Percentiles rank a stretch among this genome's conserved stretches.
These are phyloP conservation scores for Chlorella ohadii DNA, from an alignment of 139 green algal species.

Conservation along the genomic window DNA sequence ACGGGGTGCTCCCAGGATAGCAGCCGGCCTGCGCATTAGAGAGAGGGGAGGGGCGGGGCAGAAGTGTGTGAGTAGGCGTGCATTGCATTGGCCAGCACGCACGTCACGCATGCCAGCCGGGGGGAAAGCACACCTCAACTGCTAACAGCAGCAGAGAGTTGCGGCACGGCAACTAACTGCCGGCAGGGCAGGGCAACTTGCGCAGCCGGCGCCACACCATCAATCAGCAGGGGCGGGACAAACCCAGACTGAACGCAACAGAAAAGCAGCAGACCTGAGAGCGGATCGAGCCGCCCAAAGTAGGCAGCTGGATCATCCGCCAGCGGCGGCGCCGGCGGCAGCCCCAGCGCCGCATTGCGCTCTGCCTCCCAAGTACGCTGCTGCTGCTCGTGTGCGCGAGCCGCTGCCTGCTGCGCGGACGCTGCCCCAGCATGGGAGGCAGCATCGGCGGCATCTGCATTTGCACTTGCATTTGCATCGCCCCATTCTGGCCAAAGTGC, in stretches of 20 bases:
- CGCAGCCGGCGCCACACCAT: no score
- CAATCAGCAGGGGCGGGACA: no score
- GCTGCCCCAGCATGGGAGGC: neutral
- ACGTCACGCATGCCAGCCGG: no score
- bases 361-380: neutral
- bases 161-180: no score
- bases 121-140: no score
- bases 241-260: no score
- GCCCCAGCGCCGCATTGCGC: neutral
- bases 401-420: no score
- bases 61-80: neutral
- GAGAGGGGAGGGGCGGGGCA: neutral
- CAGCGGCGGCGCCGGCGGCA: neutral
- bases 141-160: no score
- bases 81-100: no score
- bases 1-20: neutral
- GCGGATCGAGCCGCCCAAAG: neutral
- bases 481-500: neutral
- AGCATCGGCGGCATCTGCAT: neutral
- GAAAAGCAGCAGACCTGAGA: neutral
- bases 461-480: neutral
- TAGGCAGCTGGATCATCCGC: neutral
- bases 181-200: no score
- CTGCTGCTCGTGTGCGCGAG: neutral
- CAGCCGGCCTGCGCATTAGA: neutral